phyloP scores from a whole-genome alignment of 1,284 basidiomycete species.

The Taiwanofungus camphoratus region DNA sequence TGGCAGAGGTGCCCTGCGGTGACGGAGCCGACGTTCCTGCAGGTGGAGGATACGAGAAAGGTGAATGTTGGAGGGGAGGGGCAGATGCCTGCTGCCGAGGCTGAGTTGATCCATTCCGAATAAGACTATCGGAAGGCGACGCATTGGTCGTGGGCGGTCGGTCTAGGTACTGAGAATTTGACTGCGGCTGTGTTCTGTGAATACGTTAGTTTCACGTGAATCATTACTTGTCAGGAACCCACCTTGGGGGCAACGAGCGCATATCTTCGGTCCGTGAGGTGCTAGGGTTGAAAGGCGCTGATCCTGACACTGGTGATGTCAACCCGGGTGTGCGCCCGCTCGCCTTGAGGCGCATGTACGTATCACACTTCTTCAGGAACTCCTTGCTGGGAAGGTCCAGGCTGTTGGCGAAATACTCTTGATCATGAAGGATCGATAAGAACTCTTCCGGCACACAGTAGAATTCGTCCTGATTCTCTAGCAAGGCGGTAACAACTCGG shows the following conservation, averaged over 20 bases:
- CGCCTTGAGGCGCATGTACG: conserved; percentile 54
- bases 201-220: conserved; percentile 7
- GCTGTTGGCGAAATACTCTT: conserved; percentile 79
- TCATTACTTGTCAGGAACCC: conserved; percentile 5
- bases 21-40: conserved; percentile 30
- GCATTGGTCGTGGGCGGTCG: conserved; percentile 29
- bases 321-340: conserved; percentile 36
- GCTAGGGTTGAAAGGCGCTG: conserved; percentile 24
- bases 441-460: conserved; percentile 88
- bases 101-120: conserved; percentile 34
- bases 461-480: conserved; percentile 94
- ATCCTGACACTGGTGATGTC: conserved; percentile 30
- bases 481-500: conserved; percentile 74
- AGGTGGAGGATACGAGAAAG: conserved; percentile 37
- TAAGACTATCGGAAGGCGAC: conserved; percentile 32
- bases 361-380: conserved; percentile 86
- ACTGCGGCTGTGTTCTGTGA: conserved; percentile 22
- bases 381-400: conserved; percentile 85
- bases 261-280: conserved; percentile 24
- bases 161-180: conserved; percentile 29
- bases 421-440: conserved; percentile 74
- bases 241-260: conserved; percentile 27
- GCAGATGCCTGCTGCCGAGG: conserved; percentile 35
- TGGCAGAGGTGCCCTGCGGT: conserved; percentile 36
- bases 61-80: conserved; percentile 34